Base-by-base conservation (phyloP, 306 rosid species). In the Inga oerstediana region DNA sequence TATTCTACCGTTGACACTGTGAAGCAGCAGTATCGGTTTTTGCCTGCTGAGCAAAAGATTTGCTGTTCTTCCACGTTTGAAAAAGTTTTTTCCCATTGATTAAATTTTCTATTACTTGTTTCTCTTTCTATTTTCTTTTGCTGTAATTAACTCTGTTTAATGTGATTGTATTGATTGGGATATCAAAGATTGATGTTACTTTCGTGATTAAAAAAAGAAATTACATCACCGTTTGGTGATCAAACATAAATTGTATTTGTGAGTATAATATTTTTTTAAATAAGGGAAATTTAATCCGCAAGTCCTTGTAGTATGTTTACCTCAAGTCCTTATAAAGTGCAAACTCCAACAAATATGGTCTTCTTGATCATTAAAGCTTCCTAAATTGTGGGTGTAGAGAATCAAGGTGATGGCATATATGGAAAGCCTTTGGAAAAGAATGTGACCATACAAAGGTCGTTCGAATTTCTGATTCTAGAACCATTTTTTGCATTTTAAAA, bases 1-100 rank as follows among this genome's bases (percentile, higher is more conserved):
- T 95, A 95, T 88, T 92, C 98, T 34, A 95, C 98, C 0, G 98
- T 92, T 20, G 97, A 93, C 89, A 92, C 98, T 7, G 82, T 96
- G 70, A 92, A 90, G 88, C 99, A 96, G 84, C 92, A 92, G 75
- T 91, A 84, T 81, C 83, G 91, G 75, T 92, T 96, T 73, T 10
- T 93, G 76, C 97, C 98, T 24, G 91, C 96, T 51, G 86, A 87
- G 77, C 27, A 19, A 11, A 93, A 93, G 98, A 98, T 89, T 80
- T 77, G 8, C 83, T 45, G 48, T 82, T 64, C 76, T 58, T 78
- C 61, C 70, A 1, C 13, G 39, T 49, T 35, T 22, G 72, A 43
- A n/a, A 45, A 45, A 45, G 4, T n/a, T 44, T 22, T 39, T 64
- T 71, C 61, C 39, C 0, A 41, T 52, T 30, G 59, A 24, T 15